Evolutionary conservation across 495 filamentous ascomycete species (phyloP).

Genomic region (Lichenothelia convexa): DNA sequence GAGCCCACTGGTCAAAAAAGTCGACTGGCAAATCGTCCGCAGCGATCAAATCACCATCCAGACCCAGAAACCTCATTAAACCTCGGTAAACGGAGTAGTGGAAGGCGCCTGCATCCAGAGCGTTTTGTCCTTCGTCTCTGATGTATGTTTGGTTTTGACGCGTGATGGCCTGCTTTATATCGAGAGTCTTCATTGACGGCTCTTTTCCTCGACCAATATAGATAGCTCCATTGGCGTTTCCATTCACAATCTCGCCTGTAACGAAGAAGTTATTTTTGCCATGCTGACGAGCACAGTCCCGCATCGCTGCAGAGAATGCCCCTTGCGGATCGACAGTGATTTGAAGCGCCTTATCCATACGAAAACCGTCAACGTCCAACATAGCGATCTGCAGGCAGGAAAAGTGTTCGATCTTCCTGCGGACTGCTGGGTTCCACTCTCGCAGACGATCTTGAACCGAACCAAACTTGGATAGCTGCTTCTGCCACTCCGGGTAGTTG

Average conservation of each 20-base stretch:
- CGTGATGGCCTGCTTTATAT: constrained; percentile 21
- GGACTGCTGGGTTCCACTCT: constrained; percentile 47
- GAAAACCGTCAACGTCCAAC: constrained; percentile 31
- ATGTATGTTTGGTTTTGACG: constrained; percentile 32
- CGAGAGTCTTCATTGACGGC: constrained; percentile 30
- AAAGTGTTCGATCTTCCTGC: constrained; percentile 39
- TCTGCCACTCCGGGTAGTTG: constrained; percentile 34
- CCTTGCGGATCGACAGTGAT: constrained; percentile 29
- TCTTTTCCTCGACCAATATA: constrained; percentile 49
- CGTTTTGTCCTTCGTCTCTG: constrained; percentile 35
- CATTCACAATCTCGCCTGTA: constrained; percentile 34
- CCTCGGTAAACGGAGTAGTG: constrained; percentile 56
- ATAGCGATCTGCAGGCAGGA: constrained; percentile 46
- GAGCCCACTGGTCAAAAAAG: constrained; percentile 44
- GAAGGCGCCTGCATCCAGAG: constrained; percentile 48
- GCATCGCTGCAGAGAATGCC: constrained; percentile 25
- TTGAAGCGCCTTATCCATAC: constrained; percentile 30
- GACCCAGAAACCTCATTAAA: constrained; percentile 45
- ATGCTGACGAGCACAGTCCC: constrained; percentile 23
- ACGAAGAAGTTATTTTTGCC: constrained; percentile 32
- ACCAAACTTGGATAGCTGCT: constrained; percentile 53
- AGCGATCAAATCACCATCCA: constrained; percentile 43
- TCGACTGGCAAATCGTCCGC: constrained; percentile 40
- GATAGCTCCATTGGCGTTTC: constrained; percentile 44
- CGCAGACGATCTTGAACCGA: constrained; percentile 59